Evolutionary conservation across 2,329 filamentous ascomycete species (phyloP).

Genomic region (Ophiocordyceps camponoti-floridani): DNA sequence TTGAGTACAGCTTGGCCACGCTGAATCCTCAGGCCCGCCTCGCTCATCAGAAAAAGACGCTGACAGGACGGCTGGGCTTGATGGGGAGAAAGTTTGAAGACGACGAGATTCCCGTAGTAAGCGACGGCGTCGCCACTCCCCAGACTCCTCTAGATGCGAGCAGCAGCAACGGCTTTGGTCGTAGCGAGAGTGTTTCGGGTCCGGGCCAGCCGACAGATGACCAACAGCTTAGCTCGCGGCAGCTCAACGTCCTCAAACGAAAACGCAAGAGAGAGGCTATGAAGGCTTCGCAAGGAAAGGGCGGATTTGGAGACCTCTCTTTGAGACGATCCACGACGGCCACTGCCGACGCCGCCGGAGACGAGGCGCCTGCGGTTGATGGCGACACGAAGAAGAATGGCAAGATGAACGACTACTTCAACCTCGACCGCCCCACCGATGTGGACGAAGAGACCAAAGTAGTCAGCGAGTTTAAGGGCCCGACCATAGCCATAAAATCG

Average conservation of each 20-base stretch:
- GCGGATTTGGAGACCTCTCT: conserved; percentile 75
- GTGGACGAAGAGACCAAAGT: conserved; percentile 83
- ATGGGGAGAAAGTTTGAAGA: conserved; percentile 73
- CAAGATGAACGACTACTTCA: conserved; percentile 72
- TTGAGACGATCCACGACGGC: conserved; percentile 42
- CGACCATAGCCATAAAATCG: conserved; percentile 64
- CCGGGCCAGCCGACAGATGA: conserved; percentile 38
- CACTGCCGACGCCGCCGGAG: conserved; percentile 41
- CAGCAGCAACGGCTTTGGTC: conserved; percentile 14
- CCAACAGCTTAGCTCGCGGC: conserved; percentile 67
- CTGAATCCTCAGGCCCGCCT: conserved; percentile 70
- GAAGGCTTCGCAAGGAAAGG: conserved; percentile 70
- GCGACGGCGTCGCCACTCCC: conserved; percentile 24
- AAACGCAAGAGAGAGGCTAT: conserved; percentile 85
- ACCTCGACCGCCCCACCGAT: conserved; percentile 57
- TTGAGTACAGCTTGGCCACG: conserved; percentile 68
- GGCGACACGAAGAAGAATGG: conserved; percentile 40
- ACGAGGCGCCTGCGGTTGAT: conserved; percentile 37
- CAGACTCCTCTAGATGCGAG: conserved; percentile 25
- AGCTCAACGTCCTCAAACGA: conserved; percentile 85
- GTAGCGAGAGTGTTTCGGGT: conserved; percentile 18
- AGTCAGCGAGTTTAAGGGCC: conserved; percentile 88
- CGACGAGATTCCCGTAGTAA: conserved; percentile 47
- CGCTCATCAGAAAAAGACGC: conserved; percentile 75
- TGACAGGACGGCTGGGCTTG: conserved; percentile 66